These are phyloP conservation scores for Aspergillus floridensis DNA, from an alignment of 2,329 filamentous ascomycete genomes.

Conservation along the genomic window DNA sequence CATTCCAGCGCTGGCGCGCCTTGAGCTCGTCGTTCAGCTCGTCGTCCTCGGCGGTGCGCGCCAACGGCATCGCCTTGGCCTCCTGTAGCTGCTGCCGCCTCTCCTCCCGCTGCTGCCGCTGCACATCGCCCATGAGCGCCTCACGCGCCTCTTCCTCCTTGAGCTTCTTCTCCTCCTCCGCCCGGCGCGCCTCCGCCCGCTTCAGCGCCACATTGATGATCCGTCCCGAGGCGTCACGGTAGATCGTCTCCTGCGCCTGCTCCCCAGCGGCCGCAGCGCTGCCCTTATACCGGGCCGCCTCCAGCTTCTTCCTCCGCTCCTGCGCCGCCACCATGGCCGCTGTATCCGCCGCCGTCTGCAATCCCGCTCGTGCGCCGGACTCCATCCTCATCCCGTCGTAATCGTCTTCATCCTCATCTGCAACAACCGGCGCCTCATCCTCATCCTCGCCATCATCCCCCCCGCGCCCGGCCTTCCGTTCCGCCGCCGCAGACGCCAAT, in stretches of 20 bases:
- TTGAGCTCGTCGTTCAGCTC: slow-evolving; percentile 82
- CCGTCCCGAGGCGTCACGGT: slow-evolving; percentile 91
- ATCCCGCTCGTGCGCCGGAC: slow-evolving; percentile 79
- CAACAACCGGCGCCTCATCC: slow-evolving; percentile 43
- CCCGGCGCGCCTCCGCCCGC: slow-evolving; percentile 78
- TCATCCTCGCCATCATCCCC: slow-evolving; percentile 47
- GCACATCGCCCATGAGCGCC: slow-evolving; percentile 79
- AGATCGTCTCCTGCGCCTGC: slow-evolving; percentile 75
- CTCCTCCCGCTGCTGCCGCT: slow-evolving; percentile 65
- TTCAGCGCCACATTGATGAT: slow-evolving; percentile 91
- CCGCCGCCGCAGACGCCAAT: slow-evolving; percentile 73
- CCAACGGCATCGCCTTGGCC: slow-evolving; percentile 77
- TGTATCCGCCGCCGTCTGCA: slow-evolving; percentile 81
- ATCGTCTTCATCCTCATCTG: slow-evolving; percentile 39
- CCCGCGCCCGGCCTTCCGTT: slow-evolving; percentile 60
- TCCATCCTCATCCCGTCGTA: slow-evolving; percentile 65
- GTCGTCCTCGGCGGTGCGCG: slow-evolving; percentile 77
- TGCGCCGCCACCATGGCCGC: slow-evolving; percentile 66
- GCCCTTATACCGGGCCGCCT: slow-evolving; percentile 43
- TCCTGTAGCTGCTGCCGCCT: slow-evolving; percentile 70
- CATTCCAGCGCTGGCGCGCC: slow-evolving; percentile 79
- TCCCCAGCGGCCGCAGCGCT: slow-evolving; percentile 39
- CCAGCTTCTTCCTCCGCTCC: slow-evolving; percentile 53
- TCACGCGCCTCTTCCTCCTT: slow-evolving; percentile 66
- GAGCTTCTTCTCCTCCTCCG: slow-evolving; percentile 66